These are phyloP conservation scores for Roridomyces roridus DNA, from an alignment of 768 basidiomycete genomes.

Conservation along the genomic window DNA sequence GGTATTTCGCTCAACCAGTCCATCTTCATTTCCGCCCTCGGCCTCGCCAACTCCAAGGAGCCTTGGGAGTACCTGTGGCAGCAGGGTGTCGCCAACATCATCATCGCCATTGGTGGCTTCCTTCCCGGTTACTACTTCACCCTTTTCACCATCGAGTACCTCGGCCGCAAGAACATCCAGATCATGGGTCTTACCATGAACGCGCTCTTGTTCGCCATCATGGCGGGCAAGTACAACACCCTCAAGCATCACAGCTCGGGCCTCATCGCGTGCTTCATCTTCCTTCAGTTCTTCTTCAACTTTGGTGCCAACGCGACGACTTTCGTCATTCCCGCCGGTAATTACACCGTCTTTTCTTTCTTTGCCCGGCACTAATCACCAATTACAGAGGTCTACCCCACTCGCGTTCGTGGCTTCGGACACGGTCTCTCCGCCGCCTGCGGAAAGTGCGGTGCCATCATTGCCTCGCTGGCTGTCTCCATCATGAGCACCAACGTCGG, in stretches of 20 bases:
- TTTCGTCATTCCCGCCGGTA: slow-evolving; percentile 54
- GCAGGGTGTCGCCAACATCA: slow-evolving; percentile 22
- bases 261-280: slow-evolving; percentile 22
- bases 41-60: slow-evolving; percentile 19
- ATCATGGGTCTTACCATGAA: slow-evolving; percentile 19
- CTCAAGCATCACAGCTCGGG: slow-evolving; percentile 8
- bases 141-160: slow-evolving; percentile 20
- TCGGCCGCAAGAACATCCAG: slow-evolving; percentile 18
- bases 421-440: slow-evolving; percentile 69
- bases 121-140: slow-evolving; percentile 20
- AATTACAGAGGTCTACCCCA: slow-evolving; percentile 74
- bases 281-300: slow-evolving; percentile 65
- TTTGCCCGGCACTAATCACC: too few species aligned
- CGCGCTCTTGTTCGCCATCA: slow-evolving; percentile 12
- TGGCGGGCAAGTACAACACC: slow-evolving; percentile 17
- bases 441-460: slow-evolving; percentile 68
- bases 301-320: slow-evolving; percentile 70
- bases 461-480: slow-evolving; percentile 39
- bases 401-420: slow-evolving; percentile 68
- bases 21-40: slow-evolving; percentile 20
- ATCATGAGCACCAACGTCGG: slow-evolving; percentile 25
- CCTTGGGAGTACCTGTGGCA: slow-evolving; percentile 24
- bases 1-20: slow-evolving; percentile 24
- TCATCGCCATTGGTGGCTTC: slow-evolving; percentile 20
- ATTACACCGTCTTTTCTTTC: neutral